A percentile compares a stretch with the other conserved stretches of the same genome.
Evolutionary conservation across 2,329 filamentous ascomycete genomes (phyloP).

Genomic region (Sporothrix pallida): DNA sequence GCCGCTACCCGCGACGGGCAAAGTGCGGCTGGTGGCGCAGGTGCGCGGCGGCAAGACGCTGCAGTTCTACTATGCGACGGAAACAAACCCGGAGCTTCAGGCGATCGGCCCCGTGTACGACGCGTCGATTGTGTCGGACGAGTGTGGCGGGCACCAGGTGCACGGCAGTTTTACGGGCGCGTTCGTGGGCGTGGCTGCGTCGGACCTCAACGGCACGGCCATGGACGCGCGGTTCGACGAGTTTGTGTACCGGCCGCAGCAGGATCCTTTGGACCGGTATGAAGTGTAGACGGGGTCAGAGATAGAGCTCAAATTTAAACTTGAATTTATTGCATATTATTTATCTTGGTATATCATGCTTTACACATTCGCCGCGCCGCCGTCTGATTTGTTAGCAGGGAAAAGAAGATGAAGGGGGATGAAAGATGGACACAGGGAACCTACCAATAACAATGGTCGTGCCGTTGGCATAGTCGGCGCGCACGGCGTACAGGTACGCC

Average conservation of each 20-base stretch:
- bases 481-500: slow-evolving; percentile 42
- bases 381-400: slow-evolving; percentile 15
- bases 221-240: slow-evolving; percentile 57
- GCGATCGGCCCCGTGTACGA: slow-evolving; percentile 62
- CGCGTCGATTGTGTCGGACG: slow-evolving; percentile 65
- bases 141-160: slow-evolving; percentile 65
- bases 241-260: slow-evolving; percentile 57
- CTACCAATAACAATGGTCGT: slow-evolving; percentile 41
- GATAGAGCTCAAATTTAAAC: background rate
- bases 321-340: slow-evolving; percentile 1
- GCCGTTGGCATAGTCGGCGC: slow-evolving; percentile 43
- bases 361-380: background rate
- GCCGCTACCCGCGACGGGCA: slow-evolving; percentile 59
- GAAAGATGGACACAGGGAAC: background rate
- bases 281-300: slow-evolving; percentile 42
- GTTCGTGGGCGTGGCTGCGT: slow-evolving; percentile 62
- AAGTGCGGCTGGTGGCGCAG: slow-evolving; percentile 57
- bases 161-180: slow-evolving; percentile 70
- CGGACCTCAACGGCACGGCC: slow-evolving; percentile 60
- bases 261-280: slow-evolving; percentile 56
- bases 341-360: background rate
- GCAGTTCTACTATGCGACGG: slow-evolving; percentile 63
- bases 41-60: slow-evolving; percentile 59
- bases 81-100: slow-evolving; percentile 47
- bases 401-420: background rate